Percentiles rank a stretch among this genome's conserved stretches.
Evolutionary conservation across 2,329 filamentous ascomycete species (phyloP).

Genomic region (Davidsoniella australis): DNA sequence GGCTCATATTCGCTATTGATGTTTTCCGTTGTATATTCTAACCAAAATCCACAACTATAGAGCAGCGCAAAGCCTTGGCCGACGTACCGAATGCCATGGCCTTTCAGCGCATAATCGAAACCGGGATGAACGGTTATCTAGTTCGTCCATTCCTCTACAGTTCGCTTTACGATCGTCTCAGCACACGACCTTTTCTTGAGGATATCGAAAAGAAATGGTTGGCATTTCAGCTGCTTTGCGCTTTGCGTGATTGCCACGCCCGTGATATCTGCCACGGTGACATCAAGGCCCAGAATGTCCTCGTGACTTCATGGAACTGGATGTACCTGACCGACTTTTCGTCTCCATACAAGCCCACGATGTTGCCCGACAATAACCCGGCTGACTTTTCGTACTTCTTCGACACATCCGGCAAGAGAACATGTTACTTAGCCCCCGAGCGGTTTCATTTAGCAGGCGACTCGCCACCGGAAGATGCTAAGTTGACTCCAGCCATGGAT

Average conservation of each 20-base stretch:
- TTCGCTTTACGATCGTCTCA: slow-evolving; percentile 91
- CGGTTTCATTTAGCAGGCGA: slow-evolving; percentile 62
- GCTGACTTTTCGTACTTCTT: slow-evolving; percentile 97
- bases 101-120: slow-evolving; percentile 85
- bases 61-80: slow-evolving; percentile 60
- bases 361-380: slow-evolving; percentile 88
- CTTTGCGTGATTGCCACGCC: slow-evolving; percentile 77
- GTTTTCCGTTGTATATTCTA: neutral
- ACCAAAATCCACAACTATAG: slow-evolving; percentile 24
- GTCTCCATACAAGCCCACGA: slow-evolving; percentile 83
- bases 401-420: slow-evolving; percentile 76
- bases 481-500: slow-evolving; percentile 86
- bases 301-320: slow-evolving; percentile 99
- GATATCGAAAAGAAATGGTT: slow-evolving; percentile 99
- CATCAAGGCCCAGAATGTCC: slow-evolving; percentile 93
- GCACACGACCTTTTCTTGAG: slow-evolving; percentile 88
- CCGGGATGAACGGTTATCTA: slow-evolving; percentile 76
- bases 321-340: slow-evolving; percentile 96
- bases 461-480: slow-evolving; percentile 39
- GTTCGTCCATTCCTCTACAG: slow-evolving; percentile 92
- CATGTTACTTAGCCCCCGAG: slow-evolving; percentile 90
- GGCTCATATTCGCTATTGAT: neutral
- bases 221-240: slow-evolving; percentile 85
- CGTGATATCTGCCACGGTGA: slow-evolving; percentile 88
- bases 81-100: slow-evolving; percentile 81